Conservation (phyloP, 768 basidiomycete species). For the Hydnomerulius pinastri region DNA sequence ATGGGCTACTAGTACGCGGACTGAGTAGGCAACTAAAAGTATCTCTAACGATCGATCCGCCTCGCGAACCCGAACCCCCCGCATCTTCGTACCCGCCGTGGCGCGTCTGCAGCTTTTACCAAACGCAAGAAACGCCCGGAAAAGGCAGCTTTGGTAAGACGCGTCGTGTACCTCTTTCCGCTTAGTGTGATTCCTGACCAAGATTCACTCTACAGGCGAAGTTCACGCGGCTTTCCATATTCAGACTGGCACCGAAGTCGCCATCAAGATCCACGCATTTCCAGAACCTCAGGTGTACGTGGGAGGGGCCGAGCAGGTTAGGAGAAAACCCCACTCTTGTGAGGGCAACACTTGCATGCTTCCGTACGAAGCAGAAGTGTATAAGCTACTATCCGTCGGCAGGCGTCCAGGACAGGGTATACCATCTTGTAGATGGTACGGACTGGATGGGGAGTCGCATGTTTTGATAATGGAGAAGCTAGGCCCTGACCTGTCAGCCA, state of each 20-base stretch:
- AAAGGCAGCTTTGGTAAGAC: constrained; percentile 2
- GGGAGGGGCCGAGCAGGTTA: neutral
- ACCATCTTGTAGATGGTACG: constrained; percentile 13
- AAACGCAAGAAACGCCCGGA: neutral
- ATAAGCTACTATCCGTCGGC: constrained; percentile 14
- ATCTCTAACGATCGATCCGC: neutral
- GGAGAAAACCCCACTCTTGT: no score
- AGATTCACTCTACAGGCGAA: constrained; percentile 1
- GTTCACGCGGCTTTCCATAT: constrained; percentile 9
- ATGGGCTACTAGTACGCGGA: no score
- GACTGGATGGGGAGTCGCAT: constrained; percentile 7
- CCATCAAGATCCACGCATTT: constrained; percentile 22
- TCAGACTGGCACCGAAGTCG: constrained; percentile 13
- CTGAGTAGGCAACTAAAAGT: neutral
- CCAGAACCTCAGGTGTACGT: no score
- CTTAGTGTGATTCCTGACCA: neutral
- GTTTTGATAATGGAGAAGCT: constrained; percentile 23
- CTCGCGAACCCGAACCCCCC: neutral
- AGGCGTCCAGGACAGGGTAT: constrained; percentile 15
- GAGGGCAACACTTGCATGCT: constrained; percentile 2
- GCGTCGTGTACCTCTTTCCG: no score
- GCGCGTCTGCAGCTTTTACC: neutral
- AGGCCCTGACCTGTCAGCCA: constrained; percentile 17
- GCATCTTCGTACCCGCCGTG: no score
- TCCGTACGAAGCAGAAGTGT: constrained; percentile 16